Evolutionary conservation across 768 basidiomycete species (phyloP), one percentile per base, ranked within the genome.

Genomic region (Chalciporus chontae): DNA sequence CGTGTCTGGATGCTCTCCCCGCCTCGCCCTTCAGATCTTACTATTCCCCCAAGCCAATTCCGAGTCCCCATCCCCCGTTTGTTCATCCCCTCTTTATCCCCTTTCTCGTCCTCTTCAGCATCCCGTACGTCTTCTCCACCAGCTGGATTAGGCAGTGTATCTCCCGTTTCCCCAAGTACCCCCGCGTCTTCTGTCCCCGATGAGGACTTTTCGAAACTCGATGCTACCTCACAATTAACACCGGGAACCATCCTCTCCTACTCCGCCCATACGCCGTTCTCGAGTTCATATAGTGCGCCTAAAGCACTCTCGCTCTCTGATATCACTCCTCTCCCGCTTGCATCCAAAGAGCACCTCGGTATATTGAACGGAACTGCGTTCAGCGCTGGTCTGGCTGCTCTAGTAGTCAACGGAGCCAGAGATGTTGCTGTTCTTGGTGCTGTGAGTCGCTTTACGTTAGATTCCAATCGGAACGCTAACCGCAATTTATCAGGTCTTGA

Each of bases 281-380:
- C 50, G 5, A 39, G 39, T 13, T 40, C 47, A n/a, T 65, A 60
- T 29, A 26, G 59, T 8, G 63, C 66, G 14, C n/a, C 61, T 18
- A 72, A 78, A 44, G 88, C 85, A 0, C 75, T 90, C 27, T 70
- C 73, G 2, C 73, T 73, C 18, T 83, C 87, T 54, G 69, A 74
- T 32, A 79, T 90, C 23, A 67, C 74, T 39, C 85, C 89, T 2
- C 74, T 92, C 47, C 69, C 79, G 21, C 78, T 90, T 15, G 78
- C 74, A 3, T 83, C 83, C 14, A 90, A 90, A 66, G 88, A 90
- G 47, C 87, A 88, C 55, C 77, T 90, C 13, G 89, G 88, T 11
- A 80, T 90, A 45, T 69, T 90, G 37, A 94, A 94, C 62, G 92
- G 91, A 43, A 91, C 90, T 1, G 87, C 89, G 0, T 91, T 91